Evolutionary conservation across 116 monocot species (phyloP).

Genomic region (Papilionanthe hybrid): DNA sequence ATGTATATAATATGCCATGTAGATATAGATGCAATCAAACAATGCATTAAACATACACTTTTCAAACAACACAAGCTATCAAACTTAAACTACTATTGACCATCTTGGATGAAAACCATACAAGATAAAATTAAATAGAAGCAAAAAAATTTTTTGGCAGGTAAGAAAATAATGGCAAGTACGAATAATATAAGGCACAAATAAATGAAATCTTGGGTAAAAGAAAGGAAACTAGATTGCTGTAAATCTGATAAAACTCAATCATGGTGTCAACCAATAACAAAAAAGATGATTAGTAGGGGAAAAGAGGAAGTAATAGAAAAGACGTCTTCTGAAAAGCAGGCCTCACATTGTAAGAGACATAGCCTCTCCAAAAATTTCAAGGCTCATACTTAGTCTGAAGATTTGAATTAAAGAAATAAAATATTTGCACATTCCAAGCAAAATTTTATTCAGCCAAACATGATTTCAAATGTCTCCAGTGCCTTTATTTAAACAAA

Average conservation of each 20-base stretch:
- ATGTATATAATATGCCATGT: neutral
- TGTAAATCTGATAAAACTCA: neutral
- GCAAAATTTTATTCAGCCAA: neutral
- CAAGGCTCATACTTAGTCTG: neutral
- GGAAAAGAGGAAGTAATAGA: no score
- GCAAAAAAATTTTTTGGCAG: neutral
- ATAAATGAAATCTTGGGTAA: neutral
- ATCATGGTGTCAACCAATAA: neutral
- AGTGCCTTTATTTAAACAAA: neutral
- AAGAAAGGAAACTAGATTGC: neutral
- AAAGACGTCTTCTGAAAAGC: neutral
- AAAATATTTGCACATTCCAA: neutral
- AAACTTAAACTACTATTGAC: neutral
- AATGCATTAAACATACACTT: neutral
- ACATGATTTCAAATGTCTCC: neutral
- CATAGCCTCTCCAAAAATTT: neutral
- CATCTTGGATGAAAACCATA: neutral
- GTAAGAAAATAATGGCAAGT: neutral
- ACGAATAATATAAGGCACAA: neutral
- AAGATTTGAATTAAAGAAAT: neutral
- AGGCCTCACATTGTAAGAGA: neutral
- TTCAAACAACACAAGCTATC: neutral
- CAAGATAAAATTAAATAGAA: neutral
- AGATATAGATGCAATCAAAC: neutral
- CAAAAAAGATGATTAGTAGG: neutral